Evolutionary conservation across 2,329 filamentous ascomycete species (phyloP).

Genomic region (Alternaria alternata): DNA sequence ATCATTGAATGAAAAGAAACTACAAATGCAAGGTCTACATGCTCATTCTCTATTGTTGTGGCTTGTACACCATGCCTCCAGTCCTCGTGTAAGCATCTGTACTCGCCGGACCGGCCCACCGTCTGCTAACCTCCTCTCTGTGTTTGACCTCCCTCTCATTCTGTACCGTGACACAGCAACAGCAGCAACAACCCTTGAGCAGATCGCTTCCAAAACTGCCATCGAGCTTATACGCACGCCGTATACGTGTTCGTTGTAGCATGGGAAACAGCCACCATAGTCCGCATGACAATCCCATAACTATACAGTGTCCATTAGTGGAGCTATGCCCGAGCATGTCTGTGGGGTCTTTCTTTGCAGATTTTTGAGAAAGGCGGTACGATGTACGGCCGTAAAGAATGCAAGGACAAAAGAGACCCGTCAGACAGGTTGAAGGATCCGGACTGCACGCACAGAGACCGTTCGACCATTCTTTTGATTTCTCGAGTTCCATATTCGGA

Average conservation of each 20-base stretch:
- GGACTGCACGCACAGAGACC: slow-evolving; percentile 46
- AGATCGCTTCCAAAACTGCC: slow-evolving; percentile 50
- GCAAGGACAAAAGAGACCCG: slow-evolving; percentile 55
- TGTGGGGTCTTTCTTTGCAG: slow-evolving; percentile 50
- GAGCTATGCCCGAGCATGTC: slow-evolving; percentile 49
- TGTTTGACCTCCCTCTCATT: slow-evolving; percentile 56
- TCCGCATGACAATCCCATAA: slow-evolving; percentile 50
- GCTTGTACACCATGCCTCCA: slow-evolving; percentile 47
- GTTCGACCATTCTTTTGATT: slow-evolving; percentile 41
- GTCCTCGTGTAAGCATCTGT: slow-evolving; percentile 41
- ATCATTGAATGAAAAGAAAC: slow-evolving; percentile 12
- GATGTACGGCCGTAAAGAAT: slow-evolving; percentile 55
- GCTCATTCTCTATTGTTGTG: slow-evolving; percentile 34
- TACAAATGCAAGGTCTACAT: background rate
- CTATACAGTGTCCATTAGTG: slow-evolving; percentile 52
- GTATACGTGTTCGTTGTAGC: slow-evolving; percentile 50
- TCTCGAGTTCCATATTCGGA: slow-evolving; percentile 48
- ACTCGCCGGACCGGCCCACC: slow-evolving; percentile 50
- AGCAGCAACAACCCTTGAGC: slow-evolving; percentile 51
- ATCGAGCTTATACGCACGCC: slow-evolving; percentile 55
- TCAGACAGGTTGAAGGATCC: slow-evolving; percentile 49
- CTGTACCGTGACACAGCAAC: slow-evolving; percentile 54
- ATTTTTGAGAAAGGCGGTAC: slow-evolving; percentile 52
- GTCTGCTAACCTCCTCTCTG: slow-evolving; percentile 53
- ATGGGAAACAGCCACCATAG: slow-evolving; percentile 51